Conservation (phyloP, 345 rosid species). For the Eutrema yunnanense region DNA sequence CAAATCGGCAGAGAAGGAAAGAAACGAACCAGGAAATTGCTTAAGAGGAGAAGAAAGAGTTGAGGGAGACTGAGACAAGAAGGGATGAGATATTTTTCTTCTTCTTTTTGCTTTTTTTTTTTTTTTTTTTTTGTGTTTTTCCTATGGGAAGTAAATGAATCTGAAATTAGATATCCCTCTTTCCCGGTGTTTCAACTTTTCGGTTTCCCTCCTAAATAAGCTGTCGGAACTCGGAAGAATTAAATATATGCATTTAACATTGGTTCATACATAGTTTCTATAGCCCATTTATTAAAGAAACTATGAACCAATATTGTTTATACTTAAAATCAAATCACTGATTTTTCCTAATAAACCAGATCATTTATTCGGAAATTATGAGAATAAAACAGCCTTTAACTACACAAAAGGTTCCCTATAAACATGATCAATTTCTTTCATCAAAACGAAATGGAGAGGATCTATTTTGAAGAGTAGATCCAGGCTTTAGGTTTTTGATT, state of each 20-base stretch:
- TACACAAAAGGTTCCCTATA: too few species aligned
- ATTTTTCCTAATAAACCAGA: too few species aligned
- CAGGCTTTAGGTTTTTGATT: too few species aligned
- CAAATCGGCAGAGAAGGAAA: background rate
- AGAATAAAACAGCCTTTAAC: too few species aligned
- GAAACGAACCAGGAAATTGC: background rate
- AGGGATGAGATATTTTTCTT: background rate
- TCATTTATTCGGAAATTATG: too few species aligned
- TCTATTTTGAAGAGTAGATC: too few species aligned
- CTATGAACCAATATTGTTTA: too few species aligned
- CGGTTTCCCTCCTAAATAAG: slow-evolving; percentile 16
- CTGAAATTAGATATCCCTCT: background rate
- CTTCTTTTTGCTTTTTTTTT: too few species aligned
- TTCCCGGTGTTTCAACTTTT: slow-evolving; percentile 8
- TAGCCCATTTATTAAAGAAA: background rate
- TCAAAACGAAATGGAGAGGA: too few species aligned
- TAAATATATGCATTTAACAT: background rate
- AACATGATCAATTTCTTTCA: too few species aligned
- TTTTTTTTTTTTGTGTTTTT: background rate
- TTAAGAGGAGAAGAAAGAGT: background rate
- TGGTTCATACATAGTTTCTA: background rate
- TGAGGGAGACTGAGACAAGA: background rate
- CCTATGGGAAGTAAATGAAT: background rate
- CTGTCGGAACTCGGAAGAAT: background rate
- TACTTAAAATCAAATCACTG: too few species aligned